Conservation (phyloP, 2,329 filamentous ascomycete species). For the Hypocreales sp. region DNA sequence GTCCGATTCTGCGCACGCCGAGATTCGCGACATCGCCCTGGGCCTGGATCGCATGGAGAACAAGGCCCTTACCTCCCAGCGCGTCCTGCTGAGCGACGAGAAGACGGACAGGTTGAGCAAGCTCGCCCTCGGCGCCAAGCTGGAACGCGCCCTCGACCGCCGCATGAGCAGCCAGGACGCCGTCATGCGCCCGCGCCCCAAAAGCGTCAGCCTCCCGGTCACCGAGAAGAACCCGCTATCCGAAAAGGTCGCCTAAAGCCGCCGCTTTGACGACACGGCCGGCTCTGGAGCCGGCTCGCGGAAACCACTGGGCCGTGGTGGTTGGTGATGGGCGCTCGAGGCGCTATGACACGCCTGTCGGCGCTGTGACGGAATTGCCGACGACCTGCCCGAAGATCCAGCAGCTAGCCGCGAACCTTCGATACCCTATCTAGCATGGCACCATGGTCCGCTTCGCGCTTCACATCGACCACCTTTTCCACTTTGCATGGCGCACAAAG, state of each 20-base stretch:
- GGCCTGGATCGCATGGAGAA: conserved; percentile 81
- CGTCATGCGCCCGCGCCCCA: conserved; percentile 49
- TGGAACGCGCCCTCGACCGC: conserved; percentile 72
- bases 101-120: conserved; percentile 75
- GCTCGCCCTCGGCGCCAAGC: conserved; percentile 76
- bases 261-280: no score
- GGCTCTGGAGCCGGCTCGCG: no score
- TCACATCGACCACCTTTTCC: no score
- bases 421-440: no score
- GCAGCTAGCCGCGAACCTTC: no score
- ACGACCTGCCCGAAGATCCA: no score
- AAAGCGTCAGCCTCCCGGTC: conserved; percentile 11
- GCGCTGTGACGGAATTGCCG: no score
- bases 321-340: no score
- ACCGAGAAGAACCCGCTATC: conserved; percentile 21
- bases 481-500: no score
- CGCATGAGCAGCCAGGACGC: conserved; percentile 84
- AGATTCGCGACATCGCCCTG: conserved; percentile 56
- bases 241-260: conserved; percentile 17
- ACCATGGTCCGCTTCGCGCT: no score
- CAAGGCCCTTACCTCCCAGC: conserved; percentile 68
- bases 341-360: no score
- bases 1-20: conserved; percentile 37
- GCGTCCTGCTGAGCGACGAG: conserved; percentile 54
- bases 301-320: no score